Evolutionary conservation across 495 filamentous ascomycete species (phyloP), one percentile per base, ranked within the genome.

Genomic region (Lophiotrema nucula): DNA sequence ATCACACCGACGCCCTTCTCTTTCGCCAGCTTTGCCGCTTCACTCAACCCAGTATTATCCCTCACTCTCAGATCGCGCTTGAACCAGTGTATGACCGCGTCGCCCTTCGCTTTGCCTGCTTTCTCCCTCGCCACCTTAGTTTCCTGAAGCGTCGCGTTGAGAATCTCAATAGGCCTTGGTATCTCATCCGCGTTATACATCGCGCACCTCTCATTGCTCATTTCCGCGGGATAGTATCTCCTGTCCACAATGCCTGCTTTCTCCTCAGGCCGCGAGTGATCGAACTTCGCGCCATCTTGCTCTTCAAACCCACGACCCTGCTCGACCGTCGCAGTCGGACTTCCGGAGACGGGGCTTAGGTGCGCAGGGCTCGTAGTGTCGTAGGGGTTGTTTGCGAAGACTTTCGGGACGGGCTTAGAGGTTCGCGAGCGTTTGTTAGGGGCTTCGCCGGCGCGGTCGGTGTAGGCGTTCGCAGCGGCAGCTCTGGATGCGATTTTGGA

Each of bases 1-100:
- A 96, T 83, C 48, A 96, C 76, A 0, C 79, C 76, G 15, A 83
- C 72, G 24, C 82, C 79, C 47, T 77, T 81, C 0, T 89, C 88
- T 49, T 82, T 82, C 58, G 53, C 53, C n/a, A 47, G 1, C 26
- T 84, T 74, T 38, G 78, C 84, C 2, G 91, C 92, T 56, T 81
- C 68, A 60, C 79, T 76, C 41, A 96, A 68, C 0, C 83, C 83
- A 16, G 84, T 84, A 64, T 96, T 96, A 65, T 96, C 92, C 4
- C 72, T 64, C 1, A 80, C 76, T 4, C 92, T 77, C 44, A 96
- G 71, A 69, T 96, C 91, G 53, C 82, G 83, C 70, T 95, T 93
- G 74, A 92, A 95, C 92, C 92, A 95, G 73, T 95, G 88, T 4
- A 96, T 82, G 0, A 96, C 89, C 0, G 85, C 83, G 24, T 81